Conservation (phyloP, 2,329 filamentous ascomycete genomes). For the Fusarium tupiense region DNA sequence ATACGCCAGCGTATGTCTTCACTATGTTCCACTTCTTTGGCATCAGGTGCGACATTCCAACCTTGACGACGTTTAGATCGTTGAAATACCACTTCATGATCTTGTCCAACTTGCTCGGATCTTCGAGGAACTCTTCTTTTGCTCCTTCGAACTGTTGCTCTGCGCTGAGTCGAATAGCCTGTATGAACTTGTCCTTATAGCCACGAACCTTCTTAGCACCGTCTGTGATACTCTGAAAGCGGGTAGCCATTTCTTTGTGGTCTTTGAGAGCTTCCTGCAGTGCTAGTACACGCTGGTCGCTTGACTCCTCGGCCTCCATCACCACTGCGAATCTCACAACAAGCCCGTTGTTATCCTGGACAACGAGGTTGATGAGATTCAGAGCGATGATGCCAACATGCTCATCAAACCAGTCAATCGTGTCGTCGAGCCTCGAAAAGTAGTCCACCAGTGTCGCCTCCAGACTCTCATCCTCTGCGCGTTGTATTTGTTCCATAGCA, state of each 20-base stretch:
- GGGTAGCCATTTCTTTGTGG: constrained; percentile 90
- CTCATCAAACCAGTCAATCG: constrained; percentile 95
- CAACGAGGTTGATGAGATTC: constrained; percentile 87
- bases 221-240: constrained; percentile 95
- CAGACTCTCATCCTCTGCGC: constrained; percentile 76
- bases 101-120: constrained; percentile 86
- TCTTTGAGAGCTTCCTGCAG: constrained; percentile 95
- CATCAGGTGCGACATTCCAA: constrained; percentile 91
- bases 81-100: constrained; percentile 97
- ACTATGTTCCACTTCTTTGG: constrained; percentile 97
- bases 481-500: constrained; percentile 94
- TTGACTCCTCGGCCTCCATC: constrained; percentile 96
- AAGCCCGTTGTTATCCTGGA: constrained; percentile 86
- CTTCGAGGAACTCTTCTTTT: constrained; percentile 80
- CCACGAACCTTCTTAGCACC: constrained; percentile 91
- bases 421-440: constrained; percentile 85
- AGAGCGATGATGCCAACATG: constrained; percentile 89
- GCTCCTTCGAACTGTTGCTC: constrained; percentile 78
- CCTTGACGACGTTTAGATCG: constrained; percentile 92
- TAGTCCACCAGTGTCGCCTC: constrained; percentile 89
- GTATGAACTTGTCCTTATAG: constrained; percentile 95
- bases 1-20: constrained; percentile 88
- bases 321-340: constrained; percentile 92
- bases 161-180: constrained; percentile 78
- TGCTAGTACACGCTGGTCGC: constrained; percentile 89